Percentiles rank a stretch among this genome's conserved stretches.
These are phyloP conservation scores for Erucastrum elatum DNA, from an alignment of 345 rosid species.

Conservation along the genomic window DNA sequence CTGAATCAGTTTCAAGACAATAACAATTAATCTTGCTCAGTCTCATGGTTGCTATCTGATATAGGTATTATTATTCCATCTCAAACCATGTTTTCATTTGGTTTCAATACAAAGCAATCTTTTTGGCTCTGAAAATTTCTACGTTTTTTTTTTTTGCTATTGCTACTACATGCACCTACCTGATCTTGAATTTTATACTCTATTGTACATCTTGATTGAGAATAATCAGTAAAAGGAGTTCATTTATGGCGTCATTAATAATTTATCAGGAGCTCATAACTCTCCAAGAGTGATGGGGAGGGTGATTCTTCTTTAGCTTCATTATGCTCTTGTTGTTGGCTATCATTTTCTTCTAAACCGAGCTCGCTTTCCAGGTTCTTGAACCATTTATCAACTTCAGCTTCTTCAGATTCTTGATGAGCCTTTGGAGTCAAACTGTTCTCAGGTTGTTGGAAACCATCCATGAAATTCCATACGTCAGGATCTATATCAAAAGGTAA, in stretches of 20 bases:
- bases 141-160: neutral
- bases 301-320: slow-evolving; percentile 13
- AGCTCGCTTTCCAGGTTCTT: slow-evolving; percentile 66
- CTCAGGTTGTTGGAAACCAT: slow-evolving; percentile 41
- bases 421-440: slow-evolving; percentile 27
- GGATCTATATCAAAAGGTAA: slow-evolving; percentile 57
- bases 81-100: slow-evolving; percentile 21
- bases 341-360: slow-evolving; percentile 48
- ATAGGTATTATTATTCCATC: slow-evolving; percentile 5
- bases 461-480: slow-evolving; percentile 71
- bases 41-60: neutral
- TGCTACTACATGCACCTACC: neutral
- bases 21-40: neutral
- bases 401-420: slow-evolving; percentile 28
- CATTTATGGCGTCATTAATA: slow-evolving; percentile 2
- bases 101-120: slow-evolving; percentile 30
- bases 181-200: neutral
- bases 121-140: slow-evolving; percentile 17
- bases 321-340: slow-evolving; percentile 14
- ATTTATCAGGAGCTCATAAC: slow-evolving; percentile 27
- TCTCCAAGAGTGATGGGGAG: slow-evolving; percentile 21
- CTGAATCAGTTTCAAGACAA: slow-evolving; percentile 3
- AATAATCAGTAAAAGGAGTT: neutral
- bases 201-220: slow-evolving; percentile 6
- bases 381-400: slow-evolving; percentile 57